Base-by-base conservation (phyloP, 495 filamentous ascomycete species). In the Trichocladium antarcticum region DNA sequence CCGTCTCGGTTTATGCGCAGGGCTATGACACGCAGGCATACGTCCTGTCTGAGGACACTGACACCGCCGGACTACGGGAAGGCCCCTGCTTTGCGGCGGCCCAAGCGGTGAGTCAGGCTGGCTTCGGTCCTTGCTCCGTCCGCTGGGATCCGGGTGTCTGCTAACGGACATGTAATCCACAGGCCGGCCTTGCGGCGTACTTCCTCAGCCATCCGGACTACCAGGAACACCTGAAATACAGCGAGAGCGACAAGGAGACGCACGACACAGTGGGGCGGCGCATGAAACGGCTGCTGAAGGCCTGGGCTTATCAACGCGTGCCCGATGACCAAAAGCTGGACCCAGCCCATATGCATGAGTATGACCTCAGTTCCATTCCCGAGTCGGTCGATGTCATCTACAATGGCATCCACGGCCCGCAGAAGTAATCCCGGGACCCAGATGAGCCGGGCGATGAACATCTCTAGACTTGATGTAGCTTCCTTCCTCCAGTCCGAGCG, bases 161-260 rank as follows among this genome's bases (percentile, higher is more conserved):
- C 7, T 35, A 21, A 45, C 16, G 3, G 32, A 45, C 16, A 20
- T 27, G 11, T 19, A 2, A 17, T 17, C 1, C 14, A 11, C 29
- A 45, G 42, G 42, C 42, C 7, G 42, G 42, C 14, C n/a, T 45
- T 2, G 42, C 42, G 1, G 42, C 42, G 14, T 34, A 32, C n/a
- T 45, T 45, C 42, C 42, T 45, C n/a, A 29, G 15, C 10, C 42
- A 45, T 15, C 42, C 42, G 9, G 42, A 45, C 42, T 45, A 34
- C 29, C 42, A 35, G 17, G 29, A 35, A 3, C 3, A 21, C 15
- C 21, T 45, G 16, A 20, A 45, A 19, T 45, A 45, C 28, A 45
- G 42, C 28, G 27, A 16, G 17, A 34, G 15, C 15, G 42, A 45
- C 28, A 20, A 9, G 14, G 12, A 35, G 14, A 32, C 31, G 12